Evolutionary conservation across 306 rosid species (phyloP).

Genomic region (Dryas drummondii): DNA sequence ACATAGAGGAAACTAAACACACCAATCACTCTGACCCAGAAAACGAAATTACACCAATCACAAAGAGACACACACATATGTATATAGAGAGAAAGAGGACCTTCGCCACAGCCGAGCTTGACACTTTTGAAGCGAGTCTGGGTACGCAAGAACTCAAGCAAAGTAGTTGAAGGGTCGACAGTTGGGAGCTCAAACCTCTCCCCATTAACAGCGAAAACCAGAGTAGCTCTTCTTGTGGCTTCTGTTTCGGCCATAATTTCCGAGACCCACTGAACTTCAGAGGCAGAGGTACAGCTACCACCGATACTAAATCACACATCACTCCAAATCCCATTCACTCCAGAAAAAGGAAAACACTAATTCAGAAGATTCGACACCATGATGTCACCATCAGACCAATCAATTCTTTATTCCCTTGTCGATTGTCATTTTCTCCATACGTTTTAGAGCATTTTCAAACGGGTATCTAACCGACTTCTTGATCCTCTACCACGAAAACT

Average conservation of each 20-base stretch:
- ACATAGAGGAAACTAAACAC: no score
- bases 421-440: no score
- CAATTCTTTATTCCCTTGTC: no score
- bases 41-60: no score
- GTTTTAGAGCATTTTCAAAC: neutral
- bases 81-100: constrained; percentile 24
- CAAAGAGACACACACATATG: no score
- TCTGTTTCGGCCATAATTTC: constrained; percentile 33
- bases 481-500: no score
- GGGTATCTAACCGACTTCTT: neutral
- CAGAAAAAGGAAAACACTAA: neutral
- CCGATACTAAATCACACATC: neutral
- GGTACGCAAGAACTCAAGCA: constrained; percentile 68
- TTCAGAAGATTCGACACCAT: no score
- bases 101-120: constrained; percentile 88
- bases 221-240: constrained; percentile 35
- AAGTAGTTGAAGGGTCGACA: constrained; percentile 67
- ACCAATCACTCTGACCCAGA: no score
- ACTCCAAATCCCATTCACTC: no score
- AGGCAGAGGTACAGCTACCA: neutral
- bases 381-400: no score
- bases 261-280: neutral
- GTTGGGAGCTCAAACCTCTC: constrained; percentile 54
- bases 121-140: constrained; percentile 74
- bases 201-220: constrained; percentile 66